A percentile compares a stretch with the other conserved stretches of the same genome.
phyloP scores from a whole-genome alignment of 768 basidiomycete genomes.

The Phlebiopsis flavidoalba region DNA sequence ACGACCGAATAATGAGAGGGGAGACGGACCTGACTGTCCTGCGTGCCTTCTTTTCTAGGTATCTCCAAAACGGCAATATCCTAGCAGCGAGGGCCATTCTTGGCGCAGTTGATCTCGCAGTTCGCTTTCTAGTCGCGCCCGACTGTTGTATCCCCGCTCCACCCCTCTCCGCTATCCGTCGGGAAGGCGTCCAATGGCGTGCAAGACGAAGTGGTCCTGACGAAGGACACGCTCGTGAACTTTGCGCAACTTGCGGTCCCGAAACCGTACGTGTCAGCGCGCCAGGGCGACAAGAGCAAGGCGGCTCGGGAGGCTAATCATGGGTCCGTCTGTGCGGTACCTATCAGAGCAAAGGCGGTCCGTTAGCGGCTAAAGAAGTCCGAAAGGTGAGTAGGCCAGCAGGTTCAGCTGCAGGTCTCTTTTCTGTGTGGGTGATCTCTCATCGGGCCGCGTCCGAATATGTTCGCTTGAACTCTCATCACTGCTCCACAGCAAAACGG shows the following conservation, averaged over 20 bases:
- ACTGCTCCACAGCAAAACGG: neutral
- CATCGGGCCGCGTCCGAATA: too few relatives aligned
- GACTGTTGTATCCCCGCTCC: conserved; percentile 35
- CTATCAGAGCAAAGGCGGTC: conserved; percentile 69
- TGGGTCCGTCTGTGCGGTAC: conserved; percentile 85
- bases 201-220: conserved; percentile 64
- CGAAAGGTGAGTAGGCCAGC: conserved; percentile 45
- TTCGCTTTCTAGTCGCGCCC: conserved; percentile 46
- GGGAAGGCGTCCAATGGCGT: conserved; percentile 33
- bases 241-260: conserved; percentile 86
- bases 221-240: conserved; percentile 73
- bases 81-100: conserved; percentile 92
- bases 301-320: conserved; percentile 66
- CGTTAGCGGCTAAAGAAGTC: conserved; percentile 55
- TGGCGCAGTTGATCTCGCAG: conserved; percentile 69
- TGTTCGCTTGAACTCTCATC: neutral
- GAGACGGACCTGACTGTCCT: conserved; percentile 1
- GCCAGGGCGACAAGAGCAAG: conserved; percentile 78
- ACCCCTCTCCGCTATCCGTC: conserved; percentile 40
- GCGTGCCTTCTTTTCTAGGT: conserved; percentile 36
- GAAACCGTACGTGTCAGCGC: conserved; percentile 87
- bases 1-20: neutral
- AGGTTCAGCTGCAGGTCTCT: neutral
- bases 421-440: neutral
- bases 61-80: conserved; percentile 82